These are phyloP conservation scores for Neopestalotiopsis clavispora DNA, from an alignment of 2,329 filamentous ascomycete species.

Conservation along the genomic window DNA sequence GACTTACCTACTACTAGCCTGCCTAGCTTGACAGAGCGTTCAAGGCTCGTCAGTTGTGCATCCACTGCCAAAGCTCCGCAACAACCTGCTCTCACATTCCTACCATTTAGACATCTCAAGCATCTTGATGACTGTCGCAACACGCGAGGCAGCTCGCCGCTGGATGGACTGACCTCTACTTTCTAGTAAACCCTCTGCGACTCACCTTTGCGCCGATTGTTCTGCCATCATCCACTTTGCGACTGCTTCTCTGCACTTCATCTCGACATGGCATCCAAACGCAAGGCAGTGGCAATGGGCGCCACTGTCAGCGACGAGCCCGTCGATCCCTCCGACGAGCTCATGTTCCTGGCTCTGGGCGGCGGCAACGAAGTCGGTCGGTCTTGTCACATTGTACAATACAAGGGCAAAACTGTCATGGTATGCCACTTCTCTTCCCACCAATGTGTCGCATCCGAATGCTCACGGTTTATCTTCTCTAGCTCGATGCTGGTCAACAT, in stretches of 20 bases:
- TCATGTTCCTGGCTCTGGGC: conserved; percentile 91
- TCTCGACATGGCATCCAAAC: conserved; percentile 82
- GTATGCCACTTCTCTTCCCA: conserved; percentile 53
- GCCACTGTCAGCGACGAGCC: conserved; percentile 75
- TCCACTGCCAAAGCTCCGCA: neutral
- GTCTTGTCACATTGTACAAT: conserved; percentile 97
- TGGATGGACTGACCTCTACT: conserved; percentile 1
- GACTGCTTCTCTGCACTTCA: neutral
- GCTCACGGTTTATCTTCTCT: conserved; percentile 9
- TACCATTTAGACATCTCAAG: neutral
- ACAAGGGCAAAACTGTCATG: conserved; percentile 99
- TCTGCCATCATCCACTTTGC: neutral
- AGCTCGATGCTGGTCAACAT: conserved; percentile 98
- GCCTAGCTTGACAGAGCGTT: neutral
- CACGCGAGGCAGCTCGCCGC: neutral
- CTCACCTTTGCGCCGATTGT: neutral
- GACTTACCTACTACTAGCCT: neutral
- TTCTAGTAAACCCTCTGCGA: neutral
- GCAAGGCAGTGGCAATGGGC: conserved; percentile 81
- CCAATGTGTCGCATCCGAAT: neutral
- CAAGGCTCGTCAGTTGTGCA: neutral
- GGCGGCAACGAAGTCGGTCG: conserved; percentile 97
- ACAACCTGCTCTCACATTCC: conserved; percentile 7
- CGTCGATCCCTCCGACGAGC: conserved; percentile 89
- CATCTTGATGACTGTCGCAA: neutral